Evolutionary conservation across 169 alveolate species (phyloP).

Genomic region (Plasmodium berghei): DNA sequence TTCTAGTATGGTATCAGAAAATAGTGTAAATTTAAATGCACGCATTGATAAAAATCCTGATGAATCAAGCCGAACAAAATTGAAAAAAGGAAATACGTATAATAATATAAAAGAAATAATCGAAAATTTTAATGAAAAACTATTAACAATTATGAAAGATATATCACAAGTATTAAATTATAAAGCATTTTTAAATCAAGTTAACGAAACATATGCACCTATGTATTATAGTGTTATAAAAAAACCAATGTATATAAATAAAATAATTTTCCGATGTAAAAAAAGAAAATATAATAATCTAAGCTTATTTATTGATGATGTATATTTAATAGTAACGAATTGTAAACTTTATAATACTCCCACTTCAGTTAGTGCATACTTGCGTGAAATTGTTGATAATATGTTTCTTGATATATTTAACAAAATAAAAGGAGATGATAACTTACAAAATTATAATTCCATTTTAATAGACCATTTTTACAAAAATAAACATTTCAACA

Average conservation of each 20-base stretch:
- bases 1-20: conserved; percentile 8
- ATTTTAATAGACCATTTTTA: conserved; percentile 63
- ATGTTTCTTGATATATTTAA: conserved; percentile 55
- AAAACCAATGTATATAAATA: conserved; percentile 73
- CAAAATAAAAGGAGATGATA: conserved; percentile 24
- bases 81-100: conserved; percentile 61
- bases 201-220: conserved; percentile 73
- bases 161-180: conserved; percentile 32
- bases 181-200: conserved; percentile 75
- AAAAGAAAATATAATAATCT: conserved; percentile 67
- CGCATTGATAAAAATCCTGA: conserved; percentile 8
- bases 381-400: conserved; percentile 65
- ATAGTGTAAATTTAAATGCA: conserved; percentile 1
- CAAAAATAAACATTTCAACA: conserved; percentile 49
- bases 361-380: conserved; percentile 59
- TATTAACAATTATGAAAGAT: conserved; percentile 26
- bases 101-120: conserved; percentile 69
- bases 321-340: conserved; percentile 45
- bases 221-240: conserved; percentile 64
- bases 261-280: conserved; percentile 64
- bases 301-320: conserved; percentile 67
- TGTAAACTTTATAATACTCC: conserved; percentile 75
- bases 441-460: conserved; percentile 41
- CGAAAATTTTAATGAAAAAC: conserved; percentile 47
- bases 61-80: conserved; percentile 26